Percentiles rank a stretch among this genome's conserved stretches.
phyloP scores from a whole-genome alignment of 768 basidiomycete genomes.

The Serendipita indica region DNA sequence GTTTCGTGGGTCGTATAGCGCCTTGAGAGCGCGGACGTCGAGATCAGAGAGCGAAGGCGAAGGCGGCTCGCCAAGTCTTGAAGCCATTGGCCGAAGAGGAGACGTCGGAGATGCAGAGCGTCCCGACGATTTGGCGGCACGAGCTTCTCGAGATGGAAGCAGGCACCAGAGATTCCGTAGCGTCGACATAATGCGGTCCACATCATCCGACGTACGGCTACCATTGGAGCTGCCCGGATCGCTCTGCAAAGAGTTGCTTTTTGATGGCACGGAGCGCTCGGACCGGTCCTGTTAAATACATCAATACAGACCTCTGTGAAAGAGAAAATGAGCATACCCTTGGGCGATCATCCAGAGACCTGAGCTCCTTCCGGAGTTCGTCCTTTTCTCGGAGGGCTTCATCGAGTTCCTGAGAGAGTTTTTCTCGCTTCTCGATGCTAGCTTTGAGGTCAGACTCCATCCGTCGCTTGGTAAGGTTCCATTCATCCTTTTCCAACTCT shows the following conservation, averaged over 20 bases:
- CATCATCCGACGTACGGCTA: slow-evolving; percentile 28
- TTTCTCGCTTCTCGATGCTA: slow-evolving; percentile 34
- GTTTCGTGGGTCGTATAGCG: slow-evolving; percentile 43
- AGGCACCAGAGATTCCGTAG: slow-evolving; percentile 65
- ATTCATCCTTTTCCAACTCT: slow-evolving; percentile 32
- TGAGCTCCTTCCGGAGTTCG: slow-evolving; percentile 29
- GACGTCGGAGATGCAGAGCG: slow-evolving; percentile 19
- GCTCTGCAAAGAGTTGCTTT: slow-evolving; percentile 4
- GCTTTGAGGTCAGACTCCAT: slow-evolving; percentile 26
- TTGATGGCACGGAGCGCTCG: not conserved
- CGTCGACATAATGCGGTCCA: slow-evolving; percentile 40
- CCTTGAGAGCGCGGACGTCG: slow-evolving; percentile 75
- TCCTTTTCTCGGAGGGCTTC: slow-evolving; percentile 38
- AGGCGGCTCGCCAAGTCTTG: not conserved
- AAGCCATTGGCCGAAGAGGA: slow-evolving; percentile 28
- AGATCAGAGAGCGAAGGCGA: slow-evolving; percentile 56
- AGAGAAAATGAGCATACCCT: slow-evolving; percentile 21
- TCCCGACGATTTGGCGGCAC: slow-evolving; percentile 39
- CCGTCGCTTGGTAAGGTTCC: slow-evolving; percentile 23
- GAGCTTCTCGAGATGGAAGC: slow-evolving; percentile 72
- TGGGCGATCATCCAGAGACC: slow-evolving; percentile 26
- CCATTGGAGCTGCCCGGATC: slow-evolving; percentile 8
- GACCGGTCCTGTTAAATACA: slow-evolving; percentile 10
- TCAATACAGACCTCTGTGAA: not conserved
- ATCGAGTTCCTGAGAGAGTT: slow-evolving; percentile 38